Base-by-base conservation (phyloP, 768 basidiomycete genomes). In the Cystofilobasidium capitatum region DNA sequence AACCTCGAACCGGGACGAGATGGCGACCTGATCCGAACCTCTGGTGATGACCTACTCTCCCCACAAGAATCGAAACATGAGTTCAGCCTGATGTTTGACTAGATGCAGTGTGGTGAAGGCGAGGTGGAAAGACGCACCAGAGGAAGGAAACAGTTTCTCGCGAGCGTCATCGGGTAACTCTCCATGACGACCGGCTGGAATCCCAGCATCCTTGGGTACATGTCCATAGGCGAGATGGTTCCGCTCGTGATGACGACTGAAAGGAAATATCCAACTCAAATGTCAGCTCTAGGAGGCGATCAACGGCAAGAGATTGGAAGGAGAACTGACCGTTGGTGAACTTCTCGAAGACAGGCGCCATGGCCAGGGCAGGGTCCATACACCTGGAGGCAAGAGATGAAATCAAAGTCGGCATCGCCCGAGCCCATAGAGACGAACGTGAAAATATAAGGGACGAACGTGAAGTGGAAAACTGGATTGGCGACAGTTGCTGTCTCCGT, bases 131-230 rank as follows among this genome's bases (percentile, higher is more conserved):
- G n/a, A 69, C 86, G 67, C 62, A 91, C 94, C 79, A 98, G 79
- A 17, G 96, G 96, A 71, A 99, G 78, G 79, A 99, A 99, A 36
- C 93, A 91, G 74, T 97, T 94, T 70, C 96, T 84, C 16, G 91
- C 89, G 51, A 99, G 81, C 24, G 96, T 93, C 96, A 99, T 99
- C 1, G 94, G 84, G 79, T 99, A 99, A 1, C 89, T 90, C 77
- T 97, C 93, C 79, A 92, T 89, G 8, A 97, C 89, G 24, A 94
- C 92, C 2, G 96, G 93, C 22, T 89, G 90, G 77, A 99, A 99
- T 72, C 92, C 91, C 36, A 99, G 82, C 89, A 99, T 99, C 79
- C 98, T 99, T 16, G 96, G 96, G 77, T 99, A 99, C 96, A 99
- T 99, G 78, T 99, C 96, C 66, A 99, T 78, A 2, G 96, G 96